Percentiles rank a stretch among this genome's conserved stretches.
Conservation (phyloP, 768 basidiomycete genomes). For the Saitozyma sp. region DNA sequence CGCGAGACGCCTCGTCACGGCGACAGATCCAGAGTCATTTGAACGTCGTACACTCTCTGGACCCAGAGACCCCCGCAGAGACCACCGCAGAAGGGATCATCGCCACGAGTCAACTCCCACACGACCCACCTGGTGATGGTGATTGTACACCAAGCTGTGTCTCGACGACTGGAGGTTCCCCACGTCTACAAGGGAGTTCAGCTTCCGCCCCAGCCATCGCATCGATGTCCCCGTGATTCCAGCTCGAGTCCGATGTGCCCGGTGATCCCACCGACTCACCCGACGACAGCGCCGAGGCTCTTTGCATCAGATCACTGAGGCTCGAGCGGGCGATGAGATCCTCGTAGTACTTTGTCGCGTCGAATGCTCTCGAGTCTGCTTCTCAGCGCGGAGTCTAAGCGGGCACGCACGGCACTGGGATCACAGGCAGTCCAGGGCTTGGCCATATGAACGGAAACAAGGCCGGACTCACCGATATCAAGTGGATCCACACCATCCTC, state of each 20-base stretch:
- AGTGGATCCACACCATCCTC: conserved; percentile 21
- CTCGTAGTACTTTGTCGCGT: conserved; percentile 43
- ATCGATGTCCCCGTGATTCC: too few relatives aligned
- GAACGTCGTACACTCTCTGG: background rate
- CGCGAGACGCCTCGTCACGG: background rate
- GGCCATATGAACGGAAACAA: too few relatives aligned
- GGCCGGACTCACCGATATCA: conserved; percentile 1
- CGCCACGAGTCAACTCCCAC: background rate
- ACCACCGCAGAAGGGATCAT: too few relatives aligned
- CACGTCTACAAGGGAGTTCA: conserved; percentile 29
- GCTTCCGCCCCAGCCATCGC: background rate
- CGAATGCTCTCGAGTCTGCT: conserved; percentile 40
- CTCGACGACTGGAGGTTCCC: conserved; percentile 44
- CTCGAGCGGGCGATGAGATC: conserved; percentile 36
- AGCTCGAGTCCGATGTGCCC: too few relatives aligned
- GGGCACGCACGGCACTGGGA: too few relatives aligned
- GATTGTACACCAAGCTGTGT: conserved; percentile 50
- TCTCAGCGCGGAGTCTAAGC: too few relatives aligned
- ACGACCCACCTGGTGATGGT: conserved; percentile 48
- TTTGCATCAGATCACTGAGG: conserved; percentile 42
- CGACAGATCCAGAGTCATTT: background rate
- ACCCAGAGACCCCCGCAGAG: too few relatives aligned
- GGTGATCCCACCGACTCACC: conserved; percentile 23
- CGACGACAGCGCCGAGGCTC: conserved; percentile 26
- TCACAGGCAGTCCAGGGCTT: too few relatives aligned